A percentile compares a stretch with the other conserved stretches of the same genome.
Conservation (phyloP, 2,329 filamentous ascomycete species). For the Aspergillus thermomutatus region DNA sequence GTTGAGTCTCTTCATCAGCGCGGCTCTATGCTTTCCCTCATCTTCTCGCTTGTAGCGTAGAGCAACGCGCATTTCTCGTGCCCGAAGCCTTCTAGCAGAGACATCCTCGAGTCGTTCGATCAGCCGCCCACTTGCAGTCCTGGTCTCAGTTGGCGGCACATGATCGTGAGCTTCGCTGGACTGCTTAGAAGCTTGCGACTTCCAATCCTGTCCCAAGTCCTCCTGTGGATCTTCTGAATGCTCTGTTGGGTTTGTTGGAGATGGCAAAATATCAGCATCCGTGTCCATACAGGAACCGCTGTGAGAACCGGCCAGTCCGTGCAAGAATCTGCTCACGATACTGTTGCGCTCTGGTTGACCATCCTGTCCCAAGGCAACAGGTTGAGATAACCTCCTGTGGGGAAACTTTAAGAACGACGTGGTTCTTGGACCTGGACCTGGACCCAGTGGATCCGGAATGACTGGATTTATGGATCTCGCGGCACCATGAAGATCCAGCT, state of each 20-base stretch:
- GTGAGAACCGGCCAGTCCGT: background rate
- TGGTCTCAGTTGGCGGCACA: background rate
- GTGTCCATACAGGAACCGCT: slow-evolving; percentile 3
- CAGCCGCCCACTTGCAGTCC: slow-evolving; percentile 6
- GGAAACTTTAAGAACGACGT: background rate
- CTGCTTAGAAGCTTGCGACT: background rate
- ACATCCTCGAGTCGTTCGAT: slow-evolving; percentile 14
- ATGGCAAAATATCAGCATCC: background rate
- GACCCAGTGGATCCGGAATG: background rate
- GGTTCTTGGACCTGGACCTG: background rate
- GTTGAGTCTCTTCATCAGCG: slow-evolving; percentile 23
- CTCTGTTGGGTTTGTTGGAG: slow-evolving; percentile 2
- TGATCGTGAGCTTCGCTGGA: background rate
- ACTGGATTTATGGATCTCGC: background rate
- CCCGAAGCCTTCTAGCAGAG: slow-evolving; percentile 14
- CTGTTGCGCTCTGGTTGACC: background rate
- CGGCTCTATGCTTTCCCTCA: slow-evolving; percentile 16
- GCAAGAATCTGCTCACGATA: background rate
- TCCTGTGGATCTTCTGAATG: slow-evolving; percentile 1
- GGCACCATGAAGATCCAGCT: background rate
- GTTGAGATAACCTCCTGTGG: background rate
- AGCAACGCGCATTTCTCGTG: slow-evolving; percentile 20
- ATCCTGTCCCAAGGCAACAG: background rate
- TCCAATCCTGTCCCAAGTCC: background rate
- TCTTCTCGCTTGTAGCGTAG: slow-evolving; percentile 24